These are phyloP conservation scores for Heliocybe sulcata DNA, from an alignment of 1,284 basidiomycete genomes.

Conservation along the genomic window DNA sequence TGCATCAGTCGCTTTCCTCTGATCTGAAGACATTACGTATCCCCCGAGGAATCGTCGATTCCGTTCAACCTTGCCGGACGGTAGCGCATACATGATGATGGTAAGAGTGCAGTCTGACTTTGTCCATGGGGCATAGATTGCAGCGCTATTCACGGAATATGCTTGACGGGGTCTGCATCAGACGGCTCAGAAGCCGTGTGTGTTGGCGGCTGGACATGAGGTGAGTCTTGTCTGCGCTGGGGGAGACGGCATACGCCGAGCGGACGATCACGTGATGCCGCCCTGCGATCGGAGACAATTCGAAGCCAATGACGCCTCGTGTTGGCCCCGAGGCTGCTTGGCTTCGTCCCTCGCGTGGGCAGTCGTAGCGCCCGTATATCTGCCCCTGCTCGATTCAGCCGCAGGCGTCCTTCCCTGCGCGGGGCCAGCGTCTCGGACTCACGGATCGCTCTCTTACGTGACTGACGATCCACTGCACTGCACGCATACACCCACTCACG, in stretches of 20 bases:
- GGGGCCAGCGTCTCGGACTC: background rate
- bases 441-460: background rate
- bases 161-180: background rate
- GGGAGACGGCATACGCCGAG: background rate
- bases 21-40: background rate
- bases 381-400: background rate
- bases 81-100: background rate
- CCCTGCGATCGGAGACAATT: no score
- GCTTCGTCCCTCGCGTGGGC: background rate
- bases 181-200: background rate
- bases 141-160: background rate
- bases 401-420: background rate
- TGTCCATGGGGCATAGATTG: background rate
- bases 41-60: background rate
- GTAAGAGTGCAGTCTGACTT: background rate
- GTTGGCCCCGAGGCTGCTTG: background rate
- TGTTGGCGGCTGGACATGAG: background rate
- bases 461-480: background rate
- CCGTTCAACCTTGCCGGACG: background rate
- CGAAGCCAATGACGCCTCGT: conserved; percentile 1
- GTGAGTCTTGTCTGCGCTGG: background rate
- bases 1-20: background rate
- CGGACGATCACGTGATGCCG: background rate
- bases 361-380: background rate
- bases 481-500: background rate